A percentile compares a stretch with the other conserved stretches of the same genome.
Evolutionary conservation across 306 rosid species (phyloP).

Genomic region (Vigna trinervia): DNA sequence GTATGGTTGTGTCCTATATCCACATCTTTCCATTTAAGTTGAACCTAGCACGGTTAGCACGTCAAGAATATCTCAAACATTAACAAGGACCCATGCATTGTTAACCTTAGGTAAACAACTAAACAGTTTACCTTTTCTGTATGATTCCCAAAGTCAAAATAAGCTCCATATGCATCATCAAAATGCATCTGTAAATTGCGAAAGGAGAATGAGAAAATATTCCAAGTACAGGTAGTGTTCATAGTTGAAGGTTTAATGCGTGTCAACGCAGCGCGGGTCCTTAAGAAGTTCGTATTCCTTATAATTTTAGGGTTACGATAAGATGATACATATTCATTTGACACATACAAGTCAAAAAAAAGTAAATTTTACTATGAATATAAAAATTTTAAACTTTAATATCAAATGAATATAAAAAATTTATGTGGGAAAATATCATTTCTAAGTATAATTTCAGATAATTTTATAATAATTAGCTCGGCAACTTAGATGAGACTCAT

Average conservation of each 20-base stretch:
- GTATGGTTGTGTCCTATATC: conserved; percentile 53
- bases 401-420: too few relatives aligned
- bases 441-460: not conserved
- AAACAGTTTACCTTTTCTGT: conserved; percentile 83
- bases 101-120: conserved; percentile 20
- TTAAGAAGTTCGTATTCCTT: conserved; percentile 28
- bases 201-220: conserved; percentile 1
- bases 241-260: not conserved
- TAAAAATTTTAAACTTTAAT: too few relatives aligned
- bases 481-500: not conserved
- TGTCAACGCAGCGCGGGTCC: conserved; percentile 18
- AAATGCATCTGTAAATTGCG: conserved; percentile 79
- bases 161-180: conserved; percentile 73
- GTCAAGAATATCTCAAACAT: conserved; percentile 40
- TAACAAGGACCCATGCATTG: conserved; percentile 28
- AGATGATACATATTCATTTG: too few relatives aligned
- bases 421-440: too few relatives aligned
- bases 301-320: not conserved
- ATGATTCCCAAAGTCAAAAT: conserved; percentile 92
- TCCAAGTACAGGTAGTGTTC: not conserved
- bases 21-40: conserved; percentile 73
- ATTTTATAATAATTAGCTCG: not conserved
- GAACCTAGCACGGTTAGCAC: conserved; percentile 61
- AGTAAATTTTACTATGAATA: too few relatives aligned
- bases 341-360: too few relatives aligned